These are phyloP conservation scores for Pisolithus microcarpus DNA, from an alignment of 768 basidiomycete species.

Conservation along the genomic window DNA sequence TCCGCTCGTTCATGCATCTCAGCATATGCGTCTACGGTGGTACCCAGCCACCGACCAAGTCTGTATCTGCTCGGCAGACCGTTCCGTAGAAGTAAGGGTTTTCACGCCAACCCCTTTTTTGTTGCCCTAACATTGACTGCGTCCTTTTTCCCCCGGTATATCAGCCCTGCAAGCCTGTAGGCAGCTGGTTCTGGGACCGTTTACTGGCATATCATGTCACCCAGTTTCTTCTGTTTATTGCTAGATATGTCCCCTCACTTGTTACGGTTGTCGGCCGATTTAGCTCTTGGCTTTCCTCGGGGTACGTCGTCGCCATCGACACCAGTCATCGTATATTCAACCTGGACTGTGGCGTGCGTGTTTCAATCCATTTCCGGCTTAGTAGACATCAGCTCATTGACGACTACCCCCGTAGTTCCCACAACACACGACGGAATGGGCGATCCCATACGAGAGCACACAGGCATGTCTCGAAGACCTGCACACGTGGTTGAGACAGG, in stretches of 20 bases:
- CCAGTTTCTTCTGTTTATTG: conserved; percentile 77
- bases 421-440: conserved; percentile 95
- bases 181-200: conserved; percentile 61
- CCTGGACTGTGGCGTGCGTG: conserved; percentile 80
- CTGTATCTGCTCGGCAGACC: conserved; percentile 64
- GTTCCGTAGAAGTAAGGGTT: conserved; percentile 65
- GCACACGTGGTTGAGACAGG: conserved; percentile 59
- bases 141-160: conserved; percentile 4
- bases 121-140: conserved; percentile 3
- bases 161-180: conserved; percentile 46
- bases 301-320: conserved; percentile 55
- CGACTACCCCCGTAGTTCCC: conserved; percentile 49
- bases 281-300: conserved; percentile 60
- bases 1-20: conserved; percentile 48
- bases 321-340: conserved; percentile 84
- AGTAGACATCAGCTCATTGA: conserved; percentile 5
- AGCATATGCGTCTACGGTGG: conserved; percentile 97
- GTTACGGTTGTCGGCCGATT: conserved; percentile 60
- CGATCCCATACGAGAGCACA: conserved; percentile 68
- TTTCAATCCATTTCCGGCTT: not conserved
- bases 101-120: conserved; percentile 10
- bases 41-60: conserved; percentile 73
- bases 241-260: conserved; percentile 53
- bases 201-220: conserved; percentile 75
- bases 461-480: conserved; percentile 64